A percentile compares a stretch with the other conserved stretches of the same genome.
These are phyloP conservation scores for Linum lewisii DNA, from an alignment of 345 rosid species.

Conservation along the genomic window DNA sequence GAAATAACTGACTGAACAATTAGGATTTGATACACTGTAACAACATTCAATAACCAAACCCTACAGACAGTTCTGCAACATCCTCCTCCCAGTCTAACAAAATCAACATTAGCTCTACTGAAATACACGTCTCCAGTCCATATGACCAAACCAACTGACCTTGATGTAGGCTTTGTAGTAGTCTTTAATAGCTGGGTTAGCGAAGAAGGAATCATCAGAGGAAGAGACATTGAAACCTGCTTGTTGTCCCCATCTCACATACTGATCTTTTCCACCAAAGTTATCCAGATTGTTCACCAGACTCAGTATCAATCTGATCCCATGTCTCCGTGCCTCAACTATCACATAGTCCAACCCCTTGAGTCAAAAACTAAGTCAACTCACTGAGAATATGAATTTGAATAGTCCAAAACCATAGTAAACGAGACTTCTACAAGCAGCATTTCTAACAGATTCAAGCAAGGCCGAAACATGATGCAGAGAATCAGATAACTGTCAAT, in stretches of 20 bases:
- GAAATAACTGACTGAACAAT: neutral
- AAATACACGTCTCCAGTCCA: too few relatives aligned
- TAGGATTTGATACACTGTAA: neutral
- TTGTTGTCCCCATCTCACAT: constrained; percentile 32
- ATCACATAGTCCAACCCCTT: constrained; percentile 42
- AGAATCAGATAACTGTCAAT: too few relatives aligned
- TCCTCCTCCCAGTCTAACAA: too few relatives aligned
- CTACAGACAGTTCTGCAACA: too few relatives aligned
- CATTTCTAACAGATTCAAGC: too few relatives aligned
- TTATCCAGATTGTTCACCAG: constrained; percentile 38
- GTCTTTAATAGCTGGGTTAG: constrained; percentile 21
- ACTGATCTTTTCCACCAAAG: constrained; percentile 46
- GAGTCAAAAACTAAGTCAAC: constrained; percentile 2
- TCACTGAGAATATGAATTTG: too few relatives aligned
- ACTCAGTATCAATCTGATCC: constrained; percentile 34
- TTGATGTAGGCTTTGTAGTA: constrained; percentile 31
- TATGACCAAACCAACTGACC: constrained; percentile 12
- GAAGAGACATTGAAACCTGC: constrained; percentile 27
- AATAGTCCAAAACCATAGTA: too few relatives aligned
- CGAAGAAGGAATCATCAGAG: constrained; percentile 25
- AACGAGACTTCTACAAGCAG: too few relatives aligned
- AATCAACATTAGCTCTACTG: neutral
- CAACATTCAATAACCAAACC: too few relatives aligned
- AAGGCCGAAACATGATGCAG: too few relatives aligned
- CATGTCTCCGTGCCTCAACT: constrained; percentile 34